Conservation (phyloP, 2,329 filamentous ascomycete genomes). For the Monilinia polystroma region DNA sequence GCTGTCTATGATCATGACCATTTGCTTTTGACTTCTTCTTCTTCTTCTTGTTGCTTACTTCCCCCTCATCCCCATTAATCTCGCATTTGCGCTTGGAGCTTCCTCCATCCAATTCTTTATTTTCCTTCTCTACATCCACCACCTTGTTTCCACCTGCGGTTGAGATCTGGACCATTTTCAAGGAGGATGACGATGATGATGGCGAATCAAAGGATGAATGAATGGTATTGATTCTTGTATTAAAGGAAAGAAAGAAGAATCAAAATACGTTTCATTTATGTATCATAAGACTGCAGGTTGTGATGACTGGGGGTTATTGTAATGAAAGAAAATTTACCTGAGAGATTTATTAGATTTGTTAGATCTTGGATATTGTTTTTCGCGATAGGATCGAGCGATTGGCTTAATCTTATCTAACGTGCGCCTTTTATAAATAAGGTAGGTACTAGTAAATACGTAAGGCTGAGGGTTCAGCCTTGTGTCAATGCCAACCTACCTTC, state of each 20-base stretch:
- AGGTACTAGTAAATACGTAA: too few species aligned
- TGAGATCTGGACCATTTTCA: slow-evolving; percentile 34
- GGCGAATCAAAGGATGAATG: neutral
- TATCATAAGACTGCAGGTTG: neutral
- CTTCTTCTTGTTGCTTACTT: slow-evolving; percentile 32
- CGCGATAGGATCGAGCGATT: neutral
- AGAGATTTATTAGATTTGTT: neutral
- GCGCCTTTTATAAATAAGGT: too few species aligned
- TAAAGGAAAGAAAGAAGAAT: neutral
- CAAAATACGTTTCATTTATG: neutral
- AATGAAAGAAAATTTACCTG: slow-evolving; percentile 17
- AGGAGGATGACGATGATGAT: neutral
- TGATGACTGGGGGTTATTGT: neutral
- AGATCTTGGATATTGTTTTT: too few species aligned
- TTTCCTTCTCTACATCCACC: slow-evolving; percentile 22
- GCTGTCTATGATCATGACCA: slow-evolving; percentile 46
- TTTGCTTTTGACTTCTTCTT: slow-evolving; percentile 31
- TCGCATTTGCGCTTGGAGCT: slow-evolving; percentile 19
- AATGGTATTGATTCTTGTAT: neutral
- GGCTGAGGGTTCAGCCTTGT: too few species aligned
- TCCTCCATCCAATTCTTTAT: slow-evolving; percentile 3
- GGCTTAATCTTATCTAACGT: too few species aligned
- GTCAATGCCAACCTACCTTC: too few species aligned
- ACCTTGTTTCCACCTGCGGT: slow-evolving; percentile 23
- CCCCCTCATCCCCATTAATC: slow-evolving; percentile 8